Conservation (phyloP, 2,329 filamentous ascomycete genomes). For the Metarhizium brunneum region DNA sequence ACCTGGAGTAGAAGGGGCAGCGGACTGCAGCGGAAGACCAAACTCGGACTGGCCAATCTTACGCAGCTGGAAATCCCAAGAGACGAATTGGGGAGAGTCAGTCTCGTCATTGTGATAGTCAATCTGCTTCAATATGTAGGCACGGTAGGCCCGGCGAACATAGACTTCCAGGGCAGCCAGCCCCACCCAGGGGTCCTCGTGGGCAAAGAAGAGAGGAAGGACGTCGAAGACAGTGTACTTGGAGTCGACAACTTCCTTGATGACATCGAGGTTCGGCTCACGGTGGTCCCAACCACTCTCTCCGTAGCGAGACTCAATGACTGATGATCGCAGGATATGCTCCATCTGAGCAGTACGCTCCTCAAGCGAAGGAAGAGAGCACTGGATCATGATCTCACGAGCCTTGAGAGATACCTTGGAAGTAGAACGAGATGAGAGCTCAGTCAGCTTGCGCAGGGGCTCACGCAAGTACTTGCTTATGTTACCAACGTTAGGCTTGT, state of each 20-base stretch:
- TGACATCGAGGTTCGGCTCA: constrained; percentile 78
- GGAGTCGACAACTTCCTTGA: constrained; percentile 97
- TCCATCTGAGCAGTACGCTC: constrained; percentile 96
- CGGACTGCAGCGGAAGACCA: constrained; percentile 69
- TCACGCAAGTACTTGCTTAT: constrained; percentile 81
- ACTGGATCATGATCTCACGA: constrained; percentile 94
- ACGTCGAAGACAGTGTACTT: constrained; percentile 99
- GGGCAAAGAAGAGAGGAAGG: constrained; percentile 86
- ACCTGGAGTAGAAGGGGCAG: constrained; percentile 74
- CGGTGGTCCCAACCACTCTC: constrained; percentile 96
- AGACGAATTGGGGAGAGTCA: constrained; percentile 61
- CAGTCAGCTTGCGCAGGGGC: constrained; percentile 75
- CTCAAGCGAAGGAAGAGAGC: constrained; percentile 88
- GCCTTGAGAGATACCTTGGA: constrained; percentile 97
- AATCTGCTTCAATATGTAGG: constrained; percentile 82
- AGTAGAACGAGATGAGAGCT: constrained; percentile 69
- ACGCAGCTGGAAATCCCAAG: constrained; percentile 92
- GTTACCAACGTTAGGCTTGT: constrained; percentile 83
- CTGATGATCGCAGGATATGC: constrained; percentile 91
- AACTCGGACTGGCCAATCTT: constrained; percentile 91
- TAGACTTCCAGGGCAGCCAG: constrained; percentile 93
- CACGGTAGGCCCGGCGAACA: constrained; percentile 90
- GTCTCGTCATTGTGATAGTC: constrained; percentile 79
- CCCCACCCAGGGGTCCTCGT: constrained; percentile 89
- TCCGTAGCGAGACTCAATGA: constrained; percentile 93